These are phyloP conservation scores for Syncephalis plumigaleata DNA, from an alignment of 371 early-diverging fungal genomes.

Conservation along the genomic window DNA sequence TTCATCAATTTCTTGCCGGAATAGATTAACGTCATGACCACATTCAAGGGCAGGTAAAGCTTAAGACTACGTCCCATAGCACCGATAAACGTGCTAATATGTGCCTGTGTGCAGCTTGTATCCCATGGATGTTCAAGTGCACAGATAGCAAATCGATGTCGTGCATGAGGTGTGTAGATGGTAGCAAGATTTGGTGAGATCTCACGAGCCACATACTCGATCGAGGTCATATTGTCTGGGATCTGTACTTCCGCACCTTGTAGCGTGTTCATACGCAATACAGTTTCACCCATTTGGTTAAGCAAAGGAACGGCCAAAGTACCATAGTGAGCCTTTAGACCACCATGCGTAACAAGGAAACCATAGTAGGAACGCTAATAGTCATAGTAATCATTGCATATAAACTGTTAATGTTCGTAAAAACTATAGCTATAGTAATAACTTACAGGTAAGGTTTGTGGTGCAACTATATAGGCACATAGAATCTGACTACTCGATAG, in stretches of 20 bases:
- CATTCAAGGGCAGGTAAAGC: slow-evolving; percentile 52
- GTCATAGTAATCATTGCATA: too few relatives aligned
- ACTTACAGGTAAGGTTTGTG: too few relatives aligned
- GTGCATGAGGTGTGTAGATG: slow-evolving; percentile 19
- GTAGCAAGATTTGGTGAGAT: slow-evolving; percentile 35
- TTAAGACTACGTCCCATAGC: slow-evolving; percentile 33
- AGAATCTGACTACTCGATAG: too few relatives aligned
- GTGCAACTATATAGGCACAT: too few relatives aligned
- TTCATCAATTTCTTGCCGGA: neutral
- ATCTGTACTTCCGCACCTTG: slow-evolving; percentile 15
- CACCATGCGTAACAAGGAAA: slow-evolving; percentile 46
- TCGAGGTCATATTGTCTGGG: slow-evolving; percentile 20
- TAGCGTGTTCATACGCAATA: slow-evolving; percentile 15
- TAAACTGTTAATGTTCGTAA: too few relatives aligned
- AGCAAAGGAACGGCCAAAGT: slow-evolving; percentile 27
- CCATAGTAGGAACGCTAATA: slow-evolving; percentile 11
- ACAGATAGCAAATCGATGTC: slow-evolving; percentile 51
- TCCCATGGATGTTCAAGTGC: slow-evolving; percentile 52
- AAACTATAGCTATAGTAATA: too few relatives aligned
- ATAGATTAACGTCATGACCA: slow-evolving; percentile 20
- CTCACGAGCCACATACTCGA: slow-evolving; percentile 26
- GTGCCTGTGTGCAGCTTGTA: slow-evolving; percentile 23
- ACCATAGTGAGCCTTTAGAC: slow-evolving; percentile 30
- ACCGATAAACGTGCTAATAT: slow-evolving; percentile 17
- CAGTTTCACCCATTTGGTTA: slow-evolving; percentile 16